A percentile compares a stretch with the other conserved stretches of the same genome.
These are phyloP conservation scores for Fusarium tanahbumbuense DNA, from an alignment of 2,329 filamentous ascomycete species.

Conservation along the genomic window DNA sequence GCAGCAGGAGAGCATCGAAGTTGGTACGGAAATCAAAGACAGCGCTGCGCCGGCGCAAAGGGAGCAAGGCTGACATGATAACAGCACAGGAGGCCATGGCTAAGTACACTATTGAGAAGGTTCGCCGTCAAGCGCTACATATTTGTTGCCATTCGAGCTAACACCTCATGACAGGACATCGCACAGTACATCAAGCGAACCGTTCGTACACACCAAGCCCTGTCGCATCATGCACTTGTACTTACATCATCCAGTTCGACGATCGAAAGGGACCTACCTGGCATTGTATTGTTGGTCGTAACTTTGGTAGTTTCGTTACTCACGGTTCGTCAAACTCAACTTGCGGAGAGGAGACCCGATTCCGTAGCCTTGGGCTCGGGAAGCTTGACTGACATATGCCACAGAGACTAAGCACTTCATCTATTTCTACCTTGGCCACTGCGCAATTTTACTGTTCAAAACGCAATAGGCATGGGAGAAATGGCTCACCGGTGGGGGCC, in stretches of 20 bases:
- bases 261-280: slow-evolving; percentile 96
- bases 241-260: slow-evolving; percentile 76
- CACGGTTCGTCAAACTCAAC: slow-evolving; percentile 73
- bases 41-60: slow-evolving; percentile 5
- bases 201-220: slow-evolving; percentile 58
- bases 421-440: slow-evolving; percentile 99
- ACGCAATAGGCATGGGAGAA: slow-evolving; percentile 76
- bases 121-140: slow-evolving; percentile 42
- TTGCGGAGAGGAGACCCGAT: not conserved
- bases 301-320: slow-evolving; percentile 99
- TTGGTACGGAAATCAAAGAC: slow-evolving; percentile 72
- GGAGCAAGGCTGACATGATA: slow-evolving; percentile 43
- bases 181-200: slow-evolving; percentile 96
- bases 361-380: slow-evolving; percentile 4
- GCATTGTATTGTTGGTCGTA: slow-evolving; percentile 98
- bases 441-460: slow-evolving; percentile 98
- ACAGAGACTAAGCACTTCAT: slow-evolving; percentile 99
- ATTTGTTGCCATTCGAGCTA: slow-evolving; percentile 10
- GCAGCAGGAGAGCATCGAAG: slow-evolving; percentile 94
- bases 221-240: slow-evolving; percentile 22
- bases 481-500: slow-evolving; percentile 44
- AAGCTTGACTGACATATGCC: slow-evolving; percentile 25
- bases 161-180: slow-evolving; percentile 75
- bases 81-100: slow-evolving; percentile 72
- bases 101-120: slow-evolving; percentile 73